phyloP scores from a whole-genome alignment of 257 asterid genomes.

The Cruciata laevipes region DNA sequence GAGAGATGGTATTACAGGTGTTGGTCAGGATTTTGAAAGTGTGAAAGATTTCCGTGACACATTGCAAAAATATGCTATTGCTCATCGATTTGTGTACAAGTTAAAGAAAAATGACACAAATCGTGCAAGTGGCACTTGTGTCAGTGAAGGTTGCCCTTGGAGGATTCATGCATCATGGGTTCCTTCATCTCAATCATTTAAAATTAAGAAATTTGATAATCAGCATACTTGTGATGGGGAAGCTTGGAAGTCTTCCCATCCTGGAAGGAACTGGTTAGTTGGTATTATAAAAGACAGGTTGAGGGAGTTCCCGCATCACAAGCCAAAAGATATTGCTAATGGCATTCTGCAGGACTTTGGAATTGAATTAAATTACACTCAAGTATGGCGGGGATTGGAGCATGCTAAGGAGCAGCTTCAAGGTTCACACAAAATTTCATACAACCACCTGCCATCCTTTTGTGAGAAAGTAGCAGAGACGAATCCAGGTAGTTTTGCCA shows the following conservation, averaged over 20 bases:
- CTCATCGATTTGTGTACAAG: constrained; percentile 70
- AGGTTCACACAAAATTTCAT: constrained; percentile 72
- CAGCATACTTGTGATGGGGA: constrained; percentile 71
- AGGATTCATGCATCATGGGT: constrained; percentile 84
- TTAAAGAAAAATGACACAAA: constrained; percentile 62
- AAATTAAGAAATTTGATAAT: constrained; percentile 60
- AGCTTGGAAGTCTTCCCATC: constrained; percentile 78
- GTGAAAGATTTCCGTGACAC: constrained; percentile 81
- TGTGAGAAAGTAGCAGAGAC: constrained; percentile 54
- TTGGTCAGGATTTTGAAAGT: constrained; percentile 70
- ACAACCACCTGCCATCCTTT: constrained; percentile 65
- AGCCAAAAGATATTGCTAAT: constrained; percentile 67
- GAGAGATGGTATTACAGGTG: constrained; percentile 71
- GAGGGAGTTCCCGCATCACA: constrained; percentile 73
- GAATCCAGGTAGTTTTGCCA: constrained; percentile 65
- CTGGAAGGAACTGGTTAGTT: constrained; percentile 74
- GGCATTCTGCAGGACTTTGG: constrained; percentile 77
- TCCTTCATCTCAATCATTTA: constrained; percentile 49
- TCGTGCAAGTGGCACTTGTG: constrained; percentile 79
- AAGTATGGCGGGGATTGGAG: constrained; percentile 73
- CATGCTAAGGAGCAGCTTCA: constrained; percentile 79
- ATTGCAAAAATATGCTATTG: constrained; percentile 75
- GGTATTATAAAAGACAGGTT: constrained; percentile 67
- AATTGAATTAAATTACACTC: constrained; percentile 54
- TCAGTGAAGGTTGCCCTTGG: constrained; percentile 79